Evolutionary conservation across 1,284 basidiomycete species (phyloP).

Genomic region (Ganoderma leucocontextum): DNA sequence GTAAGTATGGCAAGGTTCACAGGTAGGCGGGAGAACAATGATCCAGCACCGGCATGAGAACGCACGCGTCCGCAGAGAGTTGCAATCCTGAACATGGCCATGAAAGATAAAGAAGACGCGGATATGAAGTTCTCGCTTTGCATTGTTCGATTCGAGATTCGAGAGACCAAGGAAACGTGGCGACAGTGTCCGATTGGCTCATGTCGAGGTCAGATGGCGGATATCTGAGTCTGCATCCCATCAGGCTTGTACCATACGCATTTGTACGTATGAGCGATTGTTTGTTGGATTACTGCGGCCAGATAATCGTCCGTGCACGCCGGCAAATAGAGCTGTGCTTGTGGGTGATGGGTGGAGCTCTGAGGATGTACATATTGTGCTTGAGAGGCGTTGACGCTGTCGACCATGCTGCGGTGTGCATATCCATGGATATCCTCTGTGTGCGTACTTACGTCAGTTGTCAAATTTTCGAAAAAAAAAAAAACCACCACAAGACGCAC

Average conservation of each 20-base stretch:
- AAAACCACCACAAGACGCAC: neutral
- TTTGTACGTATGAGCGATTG: neutral
- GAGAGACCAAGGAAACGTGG: neutral
- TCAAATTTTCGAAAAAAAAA: neutral
- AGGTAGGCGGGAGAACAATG: neutral
- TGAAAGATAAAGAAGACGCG: constrained; percentile 6
- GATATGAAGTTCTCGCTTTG: constrained; percentile 11
- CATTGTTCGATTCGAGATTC: constrained; percentile 3
- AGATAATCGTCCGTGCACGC: constrained; percentile 2
- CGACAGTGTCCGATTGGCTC: constrained; percentile 6
- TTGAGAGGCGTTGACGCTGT: neutral
- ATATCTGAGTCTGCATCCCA: neutral
- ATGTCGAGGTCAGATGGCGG: constrained; percentile 7
- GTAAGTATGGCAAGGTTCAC: neutral
- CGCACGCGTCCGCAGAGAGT: neutral
- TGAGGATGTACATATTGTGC: neutral
- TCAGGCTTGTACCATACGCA: neutral
- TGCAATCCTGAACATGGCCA: neutral
- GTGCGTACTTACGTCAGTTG: neutral
- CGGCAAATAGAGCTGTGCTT: neutral
- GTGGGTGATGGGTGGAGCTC: constrained; percentile 1
- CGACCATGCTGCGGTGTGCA: neutral
- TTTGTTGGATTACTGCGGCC: neutral
- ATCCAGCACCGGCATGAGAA: constrained; percentile 8
- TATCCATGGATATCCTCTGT: neutral